Conservation (phyloP, 1,284 basidiomycete genomes). For the Sanghuangporus baumii region DNA sequence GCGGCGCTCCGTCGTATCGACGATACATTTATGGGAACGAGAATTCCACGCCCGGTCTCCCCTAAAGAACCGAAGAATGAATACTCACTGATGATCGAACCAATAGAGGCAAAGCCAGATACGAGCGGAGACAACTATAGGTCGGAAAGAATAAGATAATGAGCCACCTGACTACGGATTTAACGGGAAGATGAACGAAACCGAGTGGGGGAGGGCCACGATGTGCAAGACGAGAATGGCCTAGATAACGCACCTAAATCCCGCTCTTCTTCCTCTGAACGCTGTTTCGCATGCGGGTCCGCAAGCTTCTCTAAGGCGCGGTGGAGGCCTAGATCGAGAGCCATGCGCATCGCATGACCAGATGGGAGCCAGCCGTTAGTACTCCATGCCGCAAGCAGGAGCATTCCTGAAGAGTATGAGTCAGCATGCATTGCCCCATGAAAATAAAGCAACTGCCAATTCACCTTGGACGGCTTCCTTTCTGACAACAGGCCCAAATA, state of each 20-base stretch:
- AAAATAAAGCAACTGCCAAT: slow-evolving; percentile 17
- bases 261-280: slow-evolving; percentile 78
- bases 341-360: slow-evolving; percentile 92
- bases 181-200: background rate
- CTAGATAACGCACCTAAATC: slow-evolving; percentile 58
- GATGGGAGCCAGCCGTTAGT: slow-evolving; percentile 92
- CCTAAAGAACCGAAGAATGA: background rate
- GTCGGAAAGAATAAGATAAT: slow-evolving; percentile 17
- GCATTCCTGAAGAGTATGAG: slow-evolving; percentile 57
- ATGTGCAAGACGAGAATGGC: slow-evolving; percentile 3
- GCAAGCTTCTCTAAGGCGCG: slow-evolving; percentile 88
- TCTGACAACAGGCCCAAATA: slow-evolving; percentile 87
- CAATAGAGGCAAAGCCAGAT: slow-evolving; percentile 94
- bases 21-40: background rate
- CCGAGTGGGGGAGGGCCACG: background rate
- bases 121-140: slow-evolving; percentile 77
- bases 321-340: slow-evolving; percentile 87
- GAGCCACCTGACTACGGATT: slow-evolving; percentile 17
- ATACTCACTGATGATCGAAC: slow-evolving; percentile 82
- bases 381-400: slow-evolving; percentile 88
- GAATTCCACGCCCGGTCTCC: background rate
- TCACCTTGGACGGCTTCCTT: slow-evolving; percentile 91
- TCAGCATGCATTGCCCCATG: slow-evolving; percentile 15
- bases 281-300: slow-evolving; percentile 59
- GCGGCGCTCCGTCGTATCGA: background rate